phyloP scores from a whole-genome alignment of 75 land plant species.

The Selaginella moellendorffii region DNA sequence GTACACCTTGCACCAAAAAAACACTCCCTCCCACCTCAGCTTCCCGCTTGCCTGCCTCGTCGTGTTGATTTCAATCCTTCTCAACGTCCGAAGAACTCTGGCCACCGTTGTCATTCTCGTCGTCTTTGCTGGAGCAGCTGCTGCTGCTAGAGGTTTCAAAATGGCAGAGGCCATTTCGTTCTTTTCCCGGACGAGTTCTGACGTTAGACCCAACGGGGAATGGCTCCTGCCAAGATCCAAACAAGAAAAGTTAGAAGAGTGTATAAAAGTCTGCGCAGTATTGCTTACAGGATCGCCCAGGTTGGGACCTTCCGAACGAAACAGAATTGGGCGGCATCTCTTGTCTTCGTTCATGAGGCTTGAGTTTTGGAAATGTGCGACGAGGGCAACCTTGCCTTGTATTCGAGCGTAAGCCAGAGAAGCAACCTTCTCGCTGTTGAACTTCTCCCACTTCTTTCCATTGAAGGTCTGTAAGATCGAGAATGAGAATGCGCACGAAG shows the following conservation, averaged over 20 bases:
- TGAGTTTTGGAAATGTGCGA: constrained; percentile 86
- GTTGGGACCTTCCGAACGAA: constrained; percentile 66
- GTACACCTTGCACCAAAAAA: too few species aligned
- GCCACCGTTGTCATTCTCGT: too few species aligned
- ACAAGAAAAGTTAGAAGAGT: not conserved
- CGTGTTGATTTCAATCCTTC: not conserved
- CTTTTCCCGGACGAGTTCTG: not conserved
- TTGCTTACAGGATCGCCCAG: constrained; percentile 55
- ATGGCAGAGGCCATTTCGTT: not conserved
- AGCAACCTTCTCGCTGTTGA: constrained; percentile 91
- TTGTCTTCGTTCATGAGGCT: constrained; percentile 95
- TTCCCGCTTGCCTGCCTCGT: too few species aligned
- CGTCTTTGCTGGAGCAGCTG: not conserved
- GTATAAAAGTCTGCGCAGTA: too few species aligned
- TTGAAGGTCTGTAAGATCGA: constrained; percentile 40
- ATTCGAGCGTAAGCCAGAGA: constrained; percentile 88
- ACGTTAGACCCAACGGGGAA: not conserved
- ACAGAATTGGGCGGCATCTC: constrained; percentile 84
- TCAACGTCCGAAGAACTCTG: not conserved
- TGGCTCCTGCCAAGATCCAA: not conserved
- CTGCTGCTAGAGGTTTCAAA: not conserved
- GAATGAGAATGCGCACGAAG: not conserved
- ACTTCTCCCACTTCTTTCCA: constrained; percentile 95
- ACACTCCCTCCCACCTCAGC: too few species aligned
- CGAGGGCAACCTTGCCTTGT: constrained; percentile 83